Evolutionary conservation across 2,329 filamentous ascomycete genomes (phyloP), one percentile per base, ranked within the genome.

Genomic region (Pseudogymnoascus sp.): DNA sequence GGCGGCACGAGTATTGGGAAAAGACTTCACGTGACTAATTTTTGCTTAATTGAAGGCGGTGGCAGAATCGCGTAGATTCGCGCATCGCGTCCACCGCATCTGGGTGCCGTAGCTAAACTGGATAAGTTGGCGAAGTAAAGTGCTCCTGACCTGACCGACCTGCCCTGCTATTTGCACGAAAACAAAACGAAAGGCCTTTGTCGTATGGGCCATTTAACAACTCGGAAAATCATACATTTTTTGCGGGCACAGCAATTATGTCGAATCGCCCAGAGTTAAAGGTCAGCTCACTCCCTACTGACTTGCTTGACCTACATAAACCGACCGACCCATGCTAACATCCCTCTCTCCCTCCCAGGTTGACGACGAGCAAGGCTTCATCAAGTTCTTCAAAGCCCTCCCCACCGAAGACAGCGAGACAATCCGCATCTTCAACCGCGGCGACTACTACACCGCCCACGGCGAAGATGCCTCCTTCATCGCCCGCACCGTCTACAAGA

Each of bases 351-450:
- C n/a, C n/a, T 9, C 47, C n/a, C 26, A 57, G 89, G 91, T 97
- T 74, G 96, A 99, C 72, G 95, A 99, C 74, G 95, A 99, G 80
- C 87, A 88, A 73, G 92, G 93, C 69, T 99, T 99, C 81, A 97
- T 97, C 78, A 91, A 88, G 70, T 96, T 92, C 79, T 99, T 96
- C 81, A 93, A 93, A 70, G 88, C 87, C n/a, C 82, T 99, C 2
- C 86, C 91, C 5, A 71, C 80, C 13, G 85, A 86, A 62, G 85
- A 86, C 69, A 83, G 86, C 40, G 88, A 90, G 63, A 93, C 91
- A 0, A 83, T 99, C 62, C 88, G 95, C 62, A 88, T 99, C 65
- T 97, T 97, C 73, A 93, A 97, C 72, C 87, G 95, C 68, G 89
- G 90, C 36, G 95, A 99, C 74, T 99, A 88, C 83, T 97, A 97